Percentiles rank a stretch among this genome's conserved stretches.
Evolutionary conservation across 2,329 filamentous ascomycete genomes (phyloP).

Genomic region (Cordyceps javanica): DNA sequence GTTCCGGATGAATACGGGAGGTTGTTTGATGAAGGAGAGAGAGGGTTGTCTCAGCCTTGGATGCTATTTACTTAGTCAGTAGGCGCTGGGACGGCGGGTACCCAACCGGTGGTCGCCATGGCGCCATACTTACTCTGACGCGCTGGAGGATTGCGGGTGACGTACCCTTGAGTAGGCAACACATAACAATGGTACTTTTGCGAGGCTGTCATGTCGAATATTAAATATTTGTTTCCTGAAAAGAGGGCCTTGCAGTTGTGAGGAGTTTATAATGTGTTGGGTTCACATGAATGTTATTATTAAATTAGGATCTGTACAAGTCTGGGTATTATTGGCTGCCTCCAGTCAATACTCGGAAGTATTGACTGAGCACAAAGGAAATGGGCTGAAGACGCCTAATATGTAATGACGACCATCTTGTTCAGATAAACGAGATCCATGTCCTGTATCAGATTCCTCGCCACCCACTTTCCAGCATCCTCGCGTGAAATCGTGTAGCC

Average conservation of each 20-base stretch:
- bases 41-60: neutral
- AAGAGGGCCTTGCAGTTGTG: neutral
- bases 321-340: neutral
- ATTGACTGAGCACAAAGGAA: neutral
- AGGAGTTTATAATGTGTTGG: no score
- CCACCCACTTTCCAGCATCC: conserved; percentile 43
- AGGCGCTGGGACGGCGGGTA: neutral
- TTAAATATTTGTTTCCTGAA: neutral
- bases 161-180: neutral
- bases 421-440: conserved; percentile 22
- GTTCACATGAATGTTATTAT: no score
- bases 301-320: no score
- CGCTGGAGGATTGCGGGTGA: neutral
- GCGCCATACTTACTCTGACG: neutral
- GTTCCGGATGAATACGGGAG: neutral
- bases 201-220: neutral
- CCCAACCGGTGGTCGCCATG: neutral
- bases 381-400: conserved; percentile 15
- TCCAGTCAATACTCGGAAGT: neutral
- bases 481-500: conserved; percentile 43
- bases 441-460: conserved; percentile 29
- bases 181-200: neutral
- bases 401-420: conserved; percentile 33
- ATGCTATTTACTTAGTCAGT: neutral
- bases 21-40: neutral